Evolutionary conservation across 163 green algal genomes (phyloP), one percentile per base, ranked within the genome.

Genomic region (Scenedesmus sp.): DNA sequence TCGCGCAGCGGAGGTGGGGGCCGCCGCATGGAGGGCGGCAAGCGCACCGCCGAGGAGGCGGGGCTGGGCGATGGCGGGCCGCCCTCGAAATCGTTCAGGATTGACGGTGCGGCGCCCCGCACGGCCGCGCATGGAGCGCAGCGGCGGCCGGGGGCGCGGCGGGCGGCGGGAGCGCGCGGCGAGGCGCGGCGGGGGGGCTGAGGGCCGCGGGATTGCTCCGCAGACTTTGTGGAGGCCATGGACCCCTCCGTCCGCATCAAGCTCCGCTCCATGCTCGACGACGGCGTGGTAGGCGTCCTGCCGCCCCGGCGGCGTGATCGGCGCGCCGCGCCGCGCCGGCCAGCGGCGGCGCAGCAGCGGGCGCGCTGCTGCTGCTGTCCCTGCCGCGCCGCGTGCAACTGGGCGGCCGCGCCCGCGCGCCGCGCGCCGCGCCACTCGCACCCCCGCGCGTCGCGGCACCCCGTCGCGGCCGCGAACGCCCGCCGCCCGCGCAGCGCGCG

Each of bases 181-280:
- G 7, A 54, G 28, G 24, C 50, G 53, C 62, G 36, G 18, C 50
- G n/a, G 33, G 33, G 31, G 36, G 39, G 39, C 51, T 14, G 31
- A 7, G 24, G 34, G 62, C 15, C 54, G 36, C 18, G n/a, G n/a
- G n/a, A n/a, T 54, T 47, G 34, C 39, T 76, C 20, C 64, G 69
- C 69, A 77, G 69, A 77, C 69, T 77, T 77, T 31, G 31, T 77
- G 69, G 69, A 77, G 56, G 66, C 69, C 4, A 77, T 80, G 71
- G 71, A 80, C 60, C 58, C 71, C 2, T 80, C 71, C 47, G 71
- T 80, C 26, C 71, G 71, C n/a, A 80, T 80, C 58, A 80, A 80
- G 71, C 71, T 80, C n/a, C 71, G 71, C 18, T 80, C 71, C 18
- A 80, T 80, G 71, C 71, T 80, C 71, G 71, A 80, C 33, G 71